Evolutionary conservation across 257 asterid genomes (phyloP), one percentile per base, ranked within the genome.

Genomic region (Eucommia ulmoides): DNA sequence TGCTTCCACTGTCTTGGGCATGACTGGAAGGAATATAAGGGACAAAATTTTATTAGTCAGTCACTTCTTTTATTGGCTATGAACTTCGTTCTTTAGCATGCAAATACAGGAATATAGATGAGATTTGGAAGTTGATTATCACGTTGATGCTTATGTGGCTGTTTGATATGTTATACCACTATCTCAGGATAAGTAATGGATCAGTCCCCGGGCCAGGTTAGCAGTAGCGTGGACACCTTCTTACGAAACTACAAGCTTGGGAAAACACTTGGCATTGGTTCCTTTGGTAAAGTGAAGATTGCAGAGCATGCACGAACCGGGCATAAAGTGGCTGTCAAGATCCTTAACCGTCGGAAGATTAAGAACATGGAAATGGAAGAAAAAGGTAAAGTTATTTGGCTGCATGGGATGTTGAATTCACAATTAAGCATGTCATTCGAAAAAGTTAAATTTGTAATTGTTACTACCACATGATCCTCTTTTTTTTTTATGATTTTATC

Each of bases 281-380:
- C 96, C 8, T 87, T 87, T 18, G 96, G 94, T 25, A 87, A 83
- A 70, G 96, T 87, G 24, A 83, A 78, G 69, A 75, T 83, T 56
- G 96, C 96, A 5, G 94, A 80, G 61, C 96, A 87, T 76, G 70
- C 72, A 23, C 50, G 76, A 67, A 87, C 96, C 0, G 84, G 88
- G 24, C 94, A 83, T 54, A 87, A 87, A 67, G 96, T 83, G 48
- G 94, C 94, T 49, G 81, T 87, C 60, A 87, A 87, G 83, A 87
- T 87, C 64, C 94, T 87, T 52, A 87, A 87, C 50, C 94, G 96
- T 54, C 81, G 77, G 53, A 87, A 67, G 58, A 70, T 72, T 25
- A 59, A 65, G 57, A 56, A 63, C 47, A 83, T 87, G 96, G 96
- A 67, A 29, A 69, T 87, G 96, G 96, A 87, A 54, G 96, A 87